phyloP scores from a whole-genome alignment of 305 asterid species.

The Fraxinus dipetala region DNA sequence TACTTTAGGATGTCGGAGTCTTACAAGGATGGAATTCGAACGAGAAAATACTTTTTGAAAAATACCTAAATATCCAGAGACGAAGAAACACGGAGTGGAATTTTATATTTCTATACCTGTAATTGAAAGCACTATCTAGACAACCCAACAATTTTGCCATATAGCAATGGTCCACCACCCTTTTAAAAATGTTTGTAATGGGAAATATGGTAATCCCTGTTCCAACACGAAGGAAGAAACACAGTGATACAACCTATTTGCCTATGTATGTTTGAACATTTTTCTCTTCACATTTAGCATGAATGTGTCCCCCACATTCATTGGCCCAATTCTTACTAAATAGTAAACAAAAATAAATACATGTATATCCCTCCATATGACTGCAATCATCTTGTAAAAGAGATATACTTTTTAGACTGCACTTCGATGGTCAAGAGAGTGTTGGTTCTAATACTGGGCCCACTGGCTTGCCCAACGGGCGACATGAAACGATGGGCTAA shows the following conservation, averaged over 20 bases:
- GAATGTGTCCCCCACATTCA: conserved; percentile 64
- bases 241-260: conserved; percentile 26
- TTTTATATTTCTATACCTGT: background rate
- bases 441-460: conserved; percentile 31
- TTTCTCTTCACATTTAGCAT: conserved; percentile 43
- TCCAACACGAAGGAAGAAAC: conserved; percentile 19
- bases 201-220: conserved; percentile 24
- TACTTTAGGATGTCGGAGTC: background rate
- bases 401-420: conserved; percentile 35
- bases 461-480: conserved; percentile 30
- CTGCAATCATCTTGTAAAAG: conserved; percentile 34
- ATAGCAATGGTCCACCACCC: conserved; percentile 40
- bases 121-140: conserved; percentile 26
- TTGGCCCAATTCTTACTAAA: conserved; percentile 29
- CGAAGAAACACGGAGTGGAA: background rate
- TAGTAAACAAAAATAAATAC: conserved; percentile 10
- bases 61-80: background rate
- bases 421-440: conserved; percentile 39
- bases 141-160: conserved; percentile 22
- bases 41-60: background rate
- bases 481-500: conserved; percentile 63
- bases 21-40: background rate
- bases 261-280: background rate
- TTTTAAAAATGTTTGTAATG: conserved; percentile 35
- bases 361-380: conserved; percentile 28